A percentile compares a stretch with the other conserved stretches of the same genome.
These are phyloP conservation scores for Tilletia caries DNA, from an alignment of 1,284 basidiomycete species.

Conservation along the genomic window DNA sequence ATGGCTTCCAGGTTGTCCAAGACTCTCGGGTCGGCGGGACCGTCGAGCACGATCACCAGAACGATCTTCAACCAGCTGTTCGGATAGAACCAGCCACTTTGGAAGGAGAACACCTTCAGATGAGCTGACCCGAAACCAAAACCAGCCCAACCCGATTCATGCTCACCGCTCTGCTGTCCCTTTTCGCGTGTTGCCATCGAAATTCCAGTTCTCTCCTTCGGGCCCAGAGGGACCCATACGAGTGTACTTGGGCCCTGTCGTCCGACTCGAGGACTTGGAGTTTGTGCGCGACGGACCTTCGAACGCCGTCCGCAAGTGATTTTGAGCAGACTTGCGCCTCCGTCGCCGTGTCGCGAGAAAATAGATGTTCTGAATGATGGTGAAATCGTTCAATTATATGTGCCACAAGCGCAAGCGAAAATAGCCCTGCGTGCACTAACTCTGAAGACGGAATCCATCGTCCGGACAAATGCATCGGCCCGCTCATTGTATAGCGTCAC, in stretches of 20 bases:
- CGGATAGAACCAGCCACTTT: slow-evolving; percentile 13
- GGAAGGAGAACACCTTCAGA: neutral
- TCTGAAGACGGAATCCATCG: slow-evolving; percentile 14
- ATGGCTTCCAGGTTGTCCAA: slow-evolving; percentile 18
- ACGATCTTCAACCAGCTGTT: slow-evolving; percentile 17
- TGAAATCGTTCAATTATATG: neutral
- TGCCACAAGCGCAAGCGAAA: neutral
- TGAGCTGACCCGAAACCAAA: no score
- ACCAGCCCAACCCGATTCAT: no score
- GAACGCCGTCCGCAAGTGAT: neutral
- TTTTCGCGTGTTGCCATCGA: neutral
- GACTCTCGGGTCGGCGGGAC: slow-evolving; percentile 17
- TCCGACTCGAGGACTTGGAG: neutral
- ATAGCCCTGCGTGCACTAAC: neutral
- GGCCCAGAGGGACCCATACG: neutral
- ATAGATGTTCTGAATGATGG: neutral
- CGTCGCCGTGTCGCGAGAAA: slow-evolving; percentile 8
- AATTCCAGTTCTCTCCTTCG: slow-evolving; percentile 8
- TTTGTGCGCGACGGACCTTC: neutral
- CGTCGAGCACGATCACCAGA: slow-evolving; percentile 15
- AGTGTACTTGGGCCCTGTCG: neutral
- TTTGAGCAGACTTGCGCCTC: slow-evolving; percentile 2
- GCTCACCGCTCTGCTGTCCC: slow-evolving; percentile 9
- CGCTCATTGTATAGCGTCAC: slow-evolving; percentile 18
- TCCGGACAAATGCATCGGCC: slow-evolving; percentile 12